phyloP scores from a whole-genome alignment of 768 basidiomycete genomes.

The Suillus occidentalis region DNA sequence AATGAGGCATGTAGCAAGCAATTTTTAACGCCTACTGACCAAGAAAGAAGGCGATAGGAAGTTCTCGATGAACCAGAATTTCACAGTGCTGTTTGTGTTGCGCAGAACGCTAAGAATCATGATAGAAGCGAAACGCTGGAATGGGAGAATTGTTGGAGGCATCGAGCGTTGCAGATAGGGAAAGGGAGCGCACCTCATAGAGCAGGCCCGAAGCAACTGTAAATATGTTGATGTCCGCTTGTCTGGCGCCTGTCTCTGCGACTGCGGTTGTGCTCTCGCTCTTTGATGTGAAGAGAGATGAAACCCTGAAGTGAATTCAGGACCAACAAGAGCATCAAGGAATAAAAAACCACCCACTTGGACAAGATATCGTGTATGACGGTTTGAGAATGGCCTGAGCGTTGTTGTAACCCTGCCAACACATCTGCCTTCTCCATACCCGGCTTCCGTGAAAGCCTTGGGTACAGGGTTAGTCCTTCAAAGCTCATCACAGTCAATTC shows the following conservation, averaged over 20 bases:
- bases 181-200: conserved; percentile 71
- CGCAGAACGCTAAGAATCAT: conserved; percentile 96
- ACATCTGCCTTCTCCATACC: conserved; percentile 88
- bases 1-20: background rate
- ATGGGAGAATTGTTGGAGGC: conserved; percentile 6
- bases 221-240: conserved; percentile 98
- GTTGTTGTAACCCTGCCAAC: conserved; percentile 46
- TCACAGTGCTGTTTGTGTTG: conserved; percentile 92
- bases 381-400: conserved; percentile 34
- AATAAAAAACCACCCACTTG: conserved; percentile 42
- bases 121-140: conserved; percentile 92
- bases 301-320: conserved; percentile 37
- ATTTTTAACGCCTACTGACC: conserved; percentile 41
- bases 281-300: conserved; percentile 42
- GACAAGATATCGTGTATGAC: conserved; percentile 50
- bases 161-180: background rate
- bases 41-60: conserved; percentile 98
- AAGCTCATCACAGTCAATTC: conserved; percentile 86
- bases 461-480: conserved; percentile 87
- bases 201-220: conserved; percentile 96
- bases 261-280: conserved; percentile 23
- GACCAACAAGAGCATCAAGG: conserved; percentile 8
- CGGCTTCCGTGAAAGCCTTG: conserved; percentile 62
- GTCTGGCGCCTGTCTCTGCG: conserved; percentile 35
- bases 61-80: conserved; percentile 99